Percentiles rank a stretch among this genome's conserved stretches.
phyloP scores from a whole-genome alignment of 164 flowering plant species.

The Magnolia officinalis region DNA sequence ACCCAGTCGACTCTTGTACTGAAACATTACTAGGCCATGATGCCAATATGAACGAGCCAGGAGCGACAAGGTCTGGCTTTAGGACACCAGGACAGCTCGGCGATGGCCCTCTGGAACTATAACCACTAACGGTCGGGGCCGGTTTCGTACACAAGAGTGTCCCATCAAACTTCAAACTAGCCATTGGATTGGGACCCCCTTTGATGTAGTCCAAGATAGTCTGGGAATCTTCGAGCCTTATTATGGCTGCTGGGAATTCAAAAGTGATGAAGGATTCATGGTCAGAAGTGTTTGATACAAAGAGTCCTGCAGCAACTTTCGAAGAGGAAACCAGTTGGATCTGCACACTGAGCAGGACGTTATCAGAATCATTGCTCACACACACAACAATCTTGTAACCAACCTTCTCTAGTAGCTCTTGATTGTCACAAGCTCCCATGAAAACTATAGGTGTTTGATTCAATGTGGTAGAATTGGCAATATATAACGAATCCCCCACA shows the following conservation, averaged over 20 bases:
- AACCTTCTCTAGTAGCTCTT: constrained; percentile 18
- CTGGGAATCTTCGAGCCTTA: constrained; percentile 29
- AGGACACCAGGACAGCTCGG: constrained; percentile 39
- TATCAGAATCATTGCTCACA: not conserved
- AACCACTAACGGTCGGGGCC: constrained; percentile 51
- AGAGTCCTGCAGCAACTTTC: constrained; percentile 39
- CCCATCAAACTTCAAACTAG: constrained; percentile 29
- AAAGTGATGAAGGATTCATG: constrained; percentile 21
- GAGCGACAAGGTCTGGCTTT: constrained; percentile 66
- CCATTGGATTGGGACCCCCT: constrained; percentile 23
- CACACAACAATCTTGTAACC: constrained; percentile 29
- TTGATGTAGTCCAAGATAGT: constrained; percentile 31
- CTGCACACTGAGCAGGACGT: constrained; percentile 23
- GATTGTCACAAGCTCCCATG: constrained; percentile 7
- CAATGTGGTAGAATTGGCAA: constrained; percentile 20
- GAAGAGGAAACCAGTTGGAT: constrained; percentile 17
- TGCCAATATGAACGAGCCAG: constrained; percentile 48
- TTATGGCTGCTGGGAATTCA: constrained; percentile 37
- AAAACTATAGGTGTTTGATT: constrained; percentile 22
- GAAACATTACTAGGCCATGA: constrained; percentile 41
- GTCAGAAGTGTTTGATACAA: constrained; percentile 36
- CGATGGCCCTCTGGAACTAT: constrained; percentile 48
- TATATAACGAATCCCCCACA: constrained; percentile 41
- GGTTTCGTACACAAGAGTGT: constrained; percentile 39
- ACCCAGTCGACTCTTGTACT: not conserved